Percentiles rank a stretch among this genome's conserved stretches.
Evolutionary conservation across 2,329 filamentous ascomycete species (phyloP).

Genomic region (Pseudogymnoascus sp.): DNA sequence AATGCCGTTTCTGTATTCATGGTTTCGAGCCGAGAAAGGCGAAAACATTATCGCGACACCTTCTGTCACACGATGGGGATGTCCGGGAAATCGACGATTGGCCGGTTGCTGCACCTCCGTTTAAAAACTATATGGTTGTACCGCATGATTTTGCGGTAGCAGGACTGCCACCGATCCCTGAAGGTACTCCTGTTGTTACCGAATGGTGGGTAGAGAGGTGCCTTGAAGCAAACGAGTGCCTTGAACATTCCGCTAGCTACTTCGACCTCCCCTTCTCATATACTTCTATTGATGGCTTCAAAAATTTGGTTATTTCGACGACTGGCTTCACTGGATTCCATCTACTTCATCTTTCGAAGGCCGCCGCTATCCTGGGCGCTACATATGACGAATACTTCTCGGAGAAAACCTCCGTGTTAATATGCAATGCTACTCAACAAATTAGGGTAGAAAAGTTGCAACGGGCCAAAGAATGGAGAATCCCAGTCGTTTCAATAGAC

Average conservation of each 20-base stretch:
- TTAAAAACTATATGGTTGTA: slow-evolving; percentile 32
- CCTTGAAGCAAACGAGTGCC: slow-evolving; percentile 65
- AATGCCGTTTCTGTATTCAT: slow-evolving; percentile 35
- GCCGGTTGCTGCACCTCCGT: slow-evolving; percentile 9
- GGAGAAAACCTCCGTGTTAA: slow-evolving; percentile 62
- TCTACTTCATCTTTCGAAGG: slow-evolving; percentile 73
- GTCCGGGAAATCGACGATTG: slow-evolving; percentile 20
- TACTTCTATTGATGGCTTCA: slow-evolving; percentile 64
- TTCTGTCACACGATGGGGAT: slow-evolving; percentile 31
- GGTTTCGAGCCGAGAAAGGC: slow-evolving; percentile 37
- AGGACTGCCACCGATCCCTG: slow-evolving; percentile 26
- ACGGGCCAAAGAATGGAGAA: slow-evolving; percentile 64
- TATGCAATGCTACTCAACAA: slow-evolving; percentile 55
- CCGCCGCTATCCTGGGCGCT: slow-evolving; percentile 69
- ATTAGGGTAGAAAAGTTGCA: slow-evolving; percentile 69
- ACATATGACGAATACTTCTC: slow-evolving; percentile 73
- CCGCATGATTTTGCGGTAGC: slow-evolving; percentile 36
- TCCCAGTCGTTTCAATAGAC: slow-evolving; percentile 71
- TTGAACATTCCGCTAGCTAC: slow-evolving; percentile 61
- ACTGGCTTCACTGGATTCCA: slow-evolving; percentile 81
- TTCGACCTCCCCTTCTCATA: slow-evolving; percentile 69
- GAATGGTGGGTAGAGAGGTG: slow-evolving; percentile 94
- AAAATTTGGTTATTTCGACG: slow-evolving; percentile 65
- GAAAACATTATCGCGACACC: slow-evolving; percentile 29
- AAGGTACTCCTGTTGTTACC: slow-evolving; percentile 52